Evolutionary conservation across 2,329 filamentous ascomycete species (phyloP).

Genomic region (Pseudogymnoascus sp.): DNA sequence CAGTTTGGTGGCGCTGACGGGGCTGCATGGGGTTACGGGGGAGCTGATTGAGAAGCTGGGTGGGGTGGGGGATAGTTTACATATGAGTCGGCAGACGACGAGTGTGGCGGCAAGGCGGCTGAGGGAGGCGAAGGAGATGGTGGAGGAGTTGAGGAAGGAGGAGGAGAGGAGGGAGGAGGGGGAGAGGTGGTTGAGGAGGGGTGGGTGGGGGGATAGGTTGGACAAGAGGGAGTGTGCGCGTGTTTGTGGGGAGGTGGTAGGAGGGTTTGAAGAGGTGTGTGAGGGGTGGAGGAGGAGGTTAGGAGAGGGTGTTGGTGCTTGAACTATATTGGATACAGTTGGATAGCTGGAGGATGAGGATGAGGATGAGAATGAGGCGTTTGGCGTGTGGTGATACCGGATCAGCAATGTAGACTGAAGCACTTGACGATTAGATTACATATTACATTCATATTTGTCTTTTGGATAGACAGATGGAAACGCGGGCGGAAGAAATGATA

Average conservation of each 20-base stretch:
- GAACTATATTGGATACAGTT: background rate
- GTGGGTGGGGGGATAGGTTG: conserved; percentile 75
- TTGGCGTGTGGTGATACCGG: background rate
- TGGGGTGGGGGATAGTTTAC: conserved; percentile 80
- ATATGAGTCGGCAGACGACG: conserved; percentile 87
- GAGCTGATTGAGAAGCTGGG: conserved; percentile 74
- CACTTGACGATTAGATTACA: background rate
- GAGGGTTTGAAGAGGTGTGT: conserved; percentile 87
- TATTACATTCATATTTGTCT: background rate
- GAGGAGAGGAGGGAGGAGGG: conserved; percentile 77
- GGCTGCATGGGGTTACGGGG: conserved; percentile 61
- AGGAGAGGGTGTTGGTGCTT: conserved; percentile 18
- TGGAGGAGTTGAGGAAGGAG: conserved; percentile 76
- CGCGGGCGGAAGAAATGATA: background rate
- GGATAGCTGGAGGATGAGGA: background rate
- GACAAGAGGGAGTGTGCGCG: conserved; percentile 70
- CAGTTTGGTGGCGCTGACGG: conserved; percentile 57
- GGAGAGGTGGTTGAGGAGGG: conserved; percentile 69
- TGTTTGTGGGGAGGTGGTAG: conserved; percentile 80
- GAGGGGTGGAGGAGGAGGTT: conserved; percentile 73
- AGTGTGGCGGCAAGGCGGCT: conserved; percentile 72
- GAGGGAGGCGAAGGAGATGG: conserved; percentile 73
- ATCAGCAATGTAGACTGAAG: background rate
- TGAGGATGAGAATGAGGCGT: background rate
- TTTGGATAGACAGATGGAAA: background rate